phyloP scores from a whole-genome alignment of 148 eudicot species.

The Rheum nobile region DNA sequence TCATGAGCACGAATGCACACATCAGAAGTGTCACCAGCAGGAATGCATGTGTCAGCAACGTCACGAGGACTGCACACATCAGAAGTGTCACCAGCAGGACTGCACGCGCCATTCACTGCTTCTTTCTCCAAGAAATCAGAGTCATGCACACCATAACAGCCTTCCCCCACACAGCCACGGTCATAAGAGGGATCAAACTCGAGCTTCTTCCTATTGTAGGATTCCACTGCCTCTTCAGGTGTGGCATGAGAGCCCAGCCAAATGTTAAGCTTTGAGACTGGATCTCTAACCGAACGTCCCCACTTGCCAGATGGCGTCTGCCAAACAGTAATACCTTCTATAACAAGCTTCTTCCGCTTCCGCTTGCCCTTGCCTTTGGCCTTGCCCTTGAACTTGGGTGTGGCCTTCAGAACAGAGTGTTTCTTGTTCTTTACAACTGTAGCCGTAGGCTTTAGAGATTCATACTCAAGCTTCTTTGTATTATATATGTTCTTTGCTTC shows the following conservation, averaged over 20 bases:
- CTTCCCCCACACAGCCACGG: not conserved
- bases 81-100: not conserved
- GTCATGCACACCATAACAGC: not conserved
- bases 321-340: not conserved
- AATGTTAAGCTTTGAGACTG: not conserved
- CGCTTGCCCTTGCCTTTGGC: not conserved
- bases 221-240: not conserved
- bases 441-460: not conserved
- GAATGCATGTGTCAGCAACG: not conserved
- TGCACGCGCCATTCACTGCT: not conserved
- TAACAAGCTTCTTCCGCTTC: not conserved
- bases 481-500: conserved; percentile 1
- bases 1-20: not conserved
- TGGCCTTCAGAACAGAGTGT: not conserved
- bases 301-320: not conserved
- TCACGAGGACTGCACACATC: not conserved
- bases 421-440: not conserved
- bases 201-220: not conserved
- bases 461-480: conserved; percentile 8
- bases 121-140: not conserved
- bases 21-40: not conserved
- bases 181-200: not conserved
- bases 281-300: not conserved
- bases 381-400: not conserved
- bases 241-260: not conserved